A percentile compares a stretch with the other conserved stretches of the same genome.
phyloP scores from a whole-genome alignment of 139 green algal species.

The Nannochloris sp. region DNA sequence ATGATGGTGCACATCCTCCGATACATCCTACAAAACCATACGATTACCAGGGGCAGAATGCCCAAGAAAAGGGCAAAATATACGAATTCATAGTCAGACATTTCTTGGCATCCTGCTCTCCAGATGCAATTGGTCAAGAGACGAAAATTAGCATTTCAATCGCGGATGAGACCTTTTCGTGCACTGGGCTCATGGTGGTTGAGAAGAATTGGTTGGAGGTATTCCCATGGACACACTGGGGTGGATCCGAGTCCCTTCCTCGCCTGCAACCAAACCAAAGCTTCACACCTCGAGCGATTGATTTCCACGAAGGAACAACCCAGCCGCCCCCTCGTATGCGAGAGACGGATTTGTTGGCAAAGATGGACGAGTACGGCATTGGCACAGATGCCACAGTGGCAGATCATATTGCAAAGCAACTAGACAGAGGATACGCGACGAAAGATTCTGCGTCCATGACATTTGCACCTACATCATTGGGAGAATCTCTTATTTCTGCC shows the following conservation, averaged over 20 bases:
- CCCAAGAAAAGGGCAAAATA: slow-evolving; percentile 61
- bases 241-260: slow-evolving; percentile 69
- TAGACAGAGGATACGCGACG: slow-evolving; percentile 53
- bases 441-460: slow-evolving; percentile 59
- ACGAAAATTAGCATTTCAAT: slow-evolving; percentile 71
- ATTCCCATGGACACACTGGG: slow-evolving; percentile 82
- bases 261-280: slow-evolving; percentile 48
- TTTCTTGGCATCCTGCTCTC: slow-evolving; percentile 88
- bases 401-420: slow-evolving; percentile 70
- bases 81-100: slow-evolving; percentile 93
- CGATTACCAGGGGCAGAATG: slow-evolving; percentile 11
- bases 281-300: slow-evolving; percentile 71
- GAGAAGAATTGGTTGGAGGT: slow-evolving; percentile 94
- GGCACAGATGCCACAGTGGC: slow-evolving; percentile 93
- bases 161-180: slow-evolving; percentile 29
- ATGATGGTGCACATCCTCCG: slow-evolving; percentile 80
- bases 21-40: slow-evolving; percentile 82
- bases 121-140: slow-evolving; percentile 78
- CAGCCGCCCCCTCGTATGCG: slow-evolving; percentile 66
- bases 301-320: slow-evolving; percentile 66
- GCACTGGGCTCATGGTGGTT: slow-evolving; percentile 80
- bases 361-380: slow-evolving; percentile 93
- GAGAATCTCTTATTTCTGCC: slow-evolving; percentile 69
- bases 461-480: slow-evolving; percentile 73
- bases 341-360: slow-evolving; percentile 82